Conservation (phyloP, 495 filamentous ascomycete genomes). For the Letharia columbiana region DNA sequence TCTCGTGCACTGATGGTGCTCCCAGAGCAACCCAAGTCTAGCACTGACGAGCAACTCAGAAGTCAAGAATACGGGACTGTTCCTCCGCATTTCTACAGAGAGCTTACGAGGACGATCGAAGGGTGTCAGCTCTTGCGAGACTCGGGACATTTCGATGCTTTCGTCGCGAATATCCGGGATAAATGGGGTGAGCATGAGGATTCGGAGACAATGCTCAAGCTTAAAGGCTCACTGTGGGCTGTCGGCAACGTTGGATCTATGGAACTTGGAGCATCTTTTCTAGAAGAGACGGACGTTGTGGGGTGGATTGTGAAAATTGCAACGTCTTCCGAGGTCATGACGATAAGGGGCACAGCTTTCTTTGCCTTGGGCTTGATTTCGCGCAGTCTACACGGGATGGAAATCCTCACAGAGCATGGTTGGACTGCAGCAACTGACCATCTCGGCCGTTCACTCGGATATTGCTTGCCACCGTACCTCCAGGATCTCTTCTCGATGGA, state of each 20-base stretch:
- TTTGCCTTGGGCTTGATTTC: slow-evolving; percentile 92
- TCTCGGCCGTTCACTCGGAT: slow-evolving; percentile 73
- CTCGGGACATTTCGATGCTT: slow-evolving; percentile 93
- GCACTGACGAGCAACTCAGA: slow-evolving; percentile 49
- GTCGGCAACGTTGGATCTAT: slow-evolving; percentile 97
- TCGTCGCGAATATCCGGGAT: slow-evolving; percentile 77
- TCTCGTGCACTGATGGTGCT: slow-evolving; percentile 71
- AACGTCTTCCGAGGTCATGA: slow-evolving; percentile 76
- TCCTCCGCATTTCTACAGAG: slow-evolving; percentile 94
- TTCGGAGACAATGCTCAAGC: slow-evolving; percentile 77
- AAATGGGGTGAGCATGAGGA: slow-evolving; percentile 77
- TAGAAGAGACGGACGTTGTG: slow-evolving; percentile 80
- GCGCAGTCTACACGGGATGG: slow-evolving; percentile 81
- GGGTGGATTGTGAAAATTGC: slow-evolving; percentile 79
- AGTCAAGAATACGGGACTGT: slow-evolving; percentile 57
- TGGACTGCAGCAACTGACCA: slow-evolving; percentile 88
- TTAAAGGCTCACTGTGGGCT: slow-evolving; percentile 96
- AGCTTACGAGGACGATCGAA: slow-evolving; percentile 84
- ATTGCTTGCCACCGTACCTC: slow-evolving; percentile 75
- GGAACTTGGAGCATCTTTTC: slow-evolving; percentile 90
- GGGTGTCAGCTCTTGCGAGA: slow-evolving; percentile 82
- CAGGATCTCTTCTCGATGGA: slow-evolving; percentile 58
- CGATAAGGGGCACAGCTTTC: slow-evolving; percentile 88
- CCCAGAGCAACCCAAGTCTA: slow-evolving; percentile 27
- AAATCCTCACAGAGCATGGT: slow-evolving; percentile 74